These are phyloP conservation scores for Austroboletus novae-zelandiae DNA, from an alignment of 1,284 basidiomycete species.

Conservation along the genomic window DNA sequence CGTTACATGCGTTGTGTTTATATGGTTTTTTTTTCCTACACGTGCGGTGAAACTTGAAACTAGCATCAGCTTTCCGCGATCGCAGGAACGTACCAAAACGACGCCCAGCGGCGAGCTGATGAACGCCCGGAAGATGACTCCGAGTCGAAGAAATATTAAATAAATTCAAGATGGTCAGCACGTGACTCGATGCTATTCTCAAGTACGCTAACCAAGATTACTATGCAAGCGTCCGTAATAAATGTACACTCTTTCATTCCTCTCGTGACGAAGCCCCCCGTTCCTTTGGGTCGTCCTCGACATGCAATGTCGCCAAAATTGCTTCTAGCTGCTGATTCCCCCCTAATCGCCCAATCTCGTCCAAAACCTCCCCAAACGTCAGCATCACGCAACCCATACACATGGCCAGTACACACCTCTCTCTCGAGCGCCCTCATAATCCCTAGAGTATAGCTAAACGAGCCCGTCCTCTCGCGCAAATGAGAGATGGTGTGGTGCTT, in stretches of 20 bases:
- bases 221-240: not conserved
- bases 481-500: slow-evolving; percentile 82
- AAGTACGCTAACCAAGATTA: too few species aligned
- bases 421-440: slow-evolving; percentile 54
- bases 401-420: slow-evolving; percentile 38
- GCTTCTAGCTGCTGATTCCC: slow-evolving; percentile 28
- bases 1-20: too few species aligned
- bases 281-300: slow-evolving; percentile 7
- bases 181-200: too few species aligned
- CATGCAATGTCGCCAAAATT: slow-evolving; percentile 28
- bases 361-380: slow-evolving; percentile 25
- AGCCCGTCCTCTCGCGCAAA: slow-evolving; percentile 63
- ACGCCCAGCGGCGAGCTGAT: too few species aligned
- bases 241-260: not conserved
- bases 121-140: too few species aligned
- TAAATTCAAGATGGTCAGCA: too few species aligned
- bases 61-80: too few species aligned
- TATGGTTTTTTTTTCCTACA: too few species aligned
- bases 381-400: not conserved
- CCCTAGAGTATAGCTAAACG: slow-evolving; percentile 66
- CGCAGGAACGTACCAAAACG: too few species aligned
- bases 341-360: slow-evolving; percentile 26
- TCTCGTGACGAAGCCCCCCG: too few species aligned
- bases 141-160: too few species aligned
- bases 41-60: too few species aligned